A percentile compares a stretch with the other conserved stretches of the same genome.
These are phyloP conservation scores for Eremothecium coryli DNA, from an alignment of 1,139 yeast species.

Conservation along the genomic window DNA sequence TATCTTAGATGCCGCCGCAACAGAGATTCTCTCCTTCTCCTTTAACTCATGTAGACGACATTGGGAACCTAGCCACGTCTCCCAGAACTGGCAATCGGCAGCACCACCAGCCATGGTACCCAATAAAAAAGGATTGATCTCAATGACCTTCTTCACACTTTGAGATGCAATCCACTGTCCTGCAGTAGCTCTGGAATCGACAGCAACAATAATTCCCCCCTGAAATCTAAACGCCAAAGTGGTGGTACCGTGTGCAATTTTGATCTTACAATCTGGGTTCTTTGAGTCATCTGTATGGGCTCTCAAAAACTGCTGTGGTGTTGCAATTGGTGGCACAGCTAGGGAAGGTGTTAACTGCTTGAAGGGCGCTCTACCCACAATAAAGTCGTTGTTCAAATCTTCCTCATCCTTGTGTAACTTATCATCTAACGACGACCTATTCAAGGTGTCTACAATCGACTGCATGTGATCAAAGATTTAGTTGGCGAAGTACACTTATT, in stretches of 20 bases:
- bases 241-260: slow-evolving; percentile 97
- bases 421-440: slow-evolving; percentile 16
- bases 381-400: slow-evolving; percentile 32
- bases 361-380: slow-evolving; percentile 26
- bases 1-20: slow-evolving; percentile 94
- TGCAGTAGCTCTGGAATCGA: slow-evolving; percentile 97
- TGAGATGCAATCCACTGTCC: slow-evolving; percentile 98
- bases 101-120: slow-evolving; percentile 99
- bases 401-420: slow-evolving; percentile 28
- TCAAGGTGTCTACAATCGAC: slow-evolving; percentile 27
- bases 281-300: slow-evolving; percentile 95
- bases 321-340: slow-evolving; percentile 73
- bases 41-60: slow-evolving; percentile 91
- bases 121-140: slow-evolving; percentile 85
- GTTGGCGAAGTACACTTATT: too few species aligned
- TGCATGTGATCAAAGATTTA: too few species aligned
- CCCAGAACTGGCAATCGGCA: slow-evolving; percentile 99
- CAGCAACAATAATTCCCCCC: slow-evolving; percentile 94
- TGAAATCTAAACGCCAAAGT: slow-evolving; percentile 92
- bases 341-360: slow-evolving; percentile 48
- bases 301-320: slow-evolving; percentile 88
- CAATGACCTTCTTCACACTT: slow-evolving; percentile 93
- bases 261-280: slow-evolving; percentile 90
- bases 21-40: slow-evolving; percentile 89
- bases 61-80: slow-evolving; percentile 96